These are phyloP conservation scores for Chrysoporthe puriensis DNA, from an alignment of 2,329 filamentous ascomycete species.

Conservation along the genomic window DNA sequence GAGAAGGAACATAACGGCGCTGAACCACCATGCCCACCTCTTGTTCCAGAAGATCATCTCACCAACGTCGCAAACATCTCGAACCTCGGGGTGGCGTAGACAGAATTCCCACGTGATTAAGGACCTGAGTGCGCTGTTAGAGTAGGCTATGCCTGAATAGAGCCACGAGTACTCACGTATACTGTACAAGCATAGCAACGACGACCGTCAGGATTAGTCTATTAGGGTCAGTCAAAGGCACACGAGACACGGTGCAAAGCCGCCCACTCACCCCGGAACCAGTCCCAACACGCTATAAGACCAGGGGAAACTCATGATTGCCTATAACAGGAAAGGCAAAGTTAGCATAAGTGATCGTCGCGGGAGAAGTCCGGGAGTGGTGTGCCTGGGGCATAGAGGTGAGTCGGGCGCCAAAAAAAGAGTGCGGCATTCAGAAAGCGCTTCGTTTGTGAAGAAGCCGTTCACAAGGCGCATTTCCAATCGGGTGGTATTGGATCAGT, in stretches of 20 bases:
- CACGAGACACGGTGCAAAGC: neutral
- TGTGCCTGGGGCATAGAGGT: neutral
- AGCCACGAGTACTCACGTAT: constrained; percentile 74
- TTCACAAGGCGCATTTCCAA: neutral
- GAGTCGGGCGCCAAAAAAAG: neutral
- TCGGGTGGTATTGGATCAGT: neutral
- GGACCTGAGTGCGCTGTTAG: constrained; percentile 33
- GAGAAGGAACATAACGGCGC: constrained; percentile 84
- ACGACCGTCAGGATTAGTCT: constrained; percentile 78
- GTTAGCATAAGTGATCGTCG: constrained; percentile 4
- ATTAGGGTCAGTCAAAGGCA: constrained; percentile 27
- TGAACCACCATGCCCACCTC: constrained; percentile 70
- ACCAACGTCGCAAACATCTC: constrained; percentile 94
- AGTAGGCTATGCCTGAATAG: constrained; percentile 37
- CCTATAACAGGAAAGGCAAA: constrained; percentile 42
- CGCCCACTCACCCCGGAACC: constrained; percentile 65
- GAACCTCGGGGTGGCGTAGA: constrained; percentile 84
- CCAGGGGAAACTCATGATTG: constrained; percentile 95
- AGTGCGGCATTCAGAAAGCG: neutral
- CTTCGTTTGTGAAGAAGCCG: neutral
- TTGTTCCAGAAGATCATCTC: constrained; percentile 91
- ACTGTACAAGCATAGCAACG: constrained; percentile 77
- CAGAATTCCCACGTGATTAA: constrained; percentile 77
- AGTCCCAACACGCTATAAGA: constrained; percentile 87
- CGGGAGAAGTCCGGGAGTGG: neutral